Conservation (phyloP, 1,284 basidiomycete species). For the Neonothopanus nambi region DNA sequence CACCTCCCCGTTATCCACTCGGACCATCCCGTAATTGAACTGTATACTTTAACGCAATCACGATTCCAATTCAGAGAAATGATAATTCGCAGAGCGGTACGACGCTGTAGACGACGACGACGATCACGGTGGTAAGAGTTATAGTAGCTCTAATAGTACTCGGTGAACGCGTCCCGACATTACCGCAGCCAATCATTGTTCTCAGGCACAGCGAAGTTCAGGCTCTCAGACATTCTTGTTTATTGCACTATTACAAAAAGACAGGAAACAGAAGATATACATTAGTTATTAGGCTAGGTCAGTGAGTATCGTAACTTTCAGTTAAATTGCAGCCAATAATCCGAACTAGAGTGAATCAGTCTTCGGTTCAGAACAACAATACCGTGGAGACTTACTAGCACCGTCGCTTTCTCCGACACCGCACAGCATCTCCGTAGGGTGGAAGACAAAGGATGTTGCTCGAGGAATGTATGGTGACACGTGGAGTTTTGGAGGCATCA, state of each 20-base stretch:
- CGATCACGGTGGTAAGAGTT: background rate
- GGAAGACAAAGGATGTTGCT: constrained; percentile 67
- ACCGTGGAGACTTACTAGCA: constrained; percentile 45
- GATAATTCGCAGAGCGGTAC: background rate
- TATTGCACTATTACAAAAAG: background rate
- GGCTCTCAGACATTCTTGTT: background rate
- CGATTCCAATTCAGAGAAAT: background rate
- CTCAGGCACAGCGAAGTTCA: background rate
- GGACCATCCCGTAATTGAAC: background rate
- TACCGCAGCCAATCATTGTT: background rate
- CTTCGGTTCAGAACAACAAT: background rate
- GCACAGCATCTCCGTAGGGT: constrained; percentile 81
- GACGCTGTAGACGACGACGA: background rate
- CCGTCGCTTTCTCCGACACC: constrained; percentile 75
- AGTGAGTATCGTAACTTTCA: background rate
- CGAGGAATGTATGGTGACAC: constrained; percentile 64
- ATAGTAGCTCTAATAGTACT: constrained; percentile 1
- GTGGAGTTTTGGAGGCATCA: constrained; percentile 51
- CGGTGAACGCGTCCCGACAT: background rate
- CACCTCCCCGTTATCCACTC: background rate
- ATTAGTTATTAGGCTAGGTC: no score
- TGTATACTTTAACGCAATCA: no score
- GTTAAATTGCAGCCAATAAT: constrained; percentile 44
- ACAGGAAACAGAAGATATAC: background rate
- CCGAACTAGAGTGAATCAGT: constrained; percentile 34